These are phyloP conservation scores for Lachnellula willkommii DNA, from an alignment of 2,329 filamentous ascomycete genomes.

Conservation along the genomic window DNA sequence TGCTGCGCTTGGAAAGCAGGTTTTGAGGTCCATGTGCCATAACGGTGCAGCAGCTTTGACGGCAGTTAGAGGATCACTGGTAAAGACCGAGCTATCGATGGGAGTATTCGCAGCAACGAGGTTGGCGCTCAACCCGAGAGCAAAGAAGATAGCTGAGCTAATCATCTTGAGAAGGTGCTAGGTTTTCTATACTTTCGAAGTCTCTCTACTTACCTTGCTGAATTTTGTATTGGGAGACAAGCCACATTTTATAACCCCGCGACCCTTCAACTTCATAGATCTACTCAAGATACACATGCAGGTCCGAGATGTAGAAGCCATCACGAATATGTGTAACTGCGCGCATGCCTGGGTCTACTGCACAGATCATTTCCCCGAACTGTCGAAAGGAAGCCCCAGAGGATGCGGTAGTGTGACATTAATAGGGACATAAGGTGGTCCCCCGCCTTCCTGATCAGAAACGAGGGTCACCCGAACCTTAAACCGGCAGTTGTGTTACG, in stretches of 20 bases:
- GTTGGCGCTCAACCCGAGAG: neutral
- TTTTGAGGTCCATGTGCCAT: slow-evolving; percentile 17
- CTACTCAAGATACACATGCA: neutral
- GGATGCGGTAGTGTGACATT: too few species aligned
- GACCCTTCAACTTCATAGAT: too few species aligned
- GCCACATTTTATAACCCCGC: too few species aligned
- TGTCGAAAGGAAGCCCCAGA: neutral
- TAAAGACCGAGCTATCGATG: slow-evolving; percentile 12
- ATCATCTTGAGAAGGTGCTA: neutral
- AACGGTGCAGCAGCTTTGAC: slow-evolving; percentile 13
- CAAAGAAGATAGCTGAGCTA: neutral
- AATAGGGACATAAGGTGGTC: neutral
- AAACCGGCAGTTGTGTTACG: neutral
- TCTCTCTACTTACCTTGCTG: neutral
- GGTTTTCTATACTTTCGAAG: neutral
- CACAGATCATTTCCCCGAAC: neutral
- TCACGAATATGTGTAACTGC: neutral
- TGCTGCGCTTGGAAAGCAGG: slow-evolving; percentile 16
- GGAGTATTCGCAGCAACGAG: slow-evolving; percentile 12
- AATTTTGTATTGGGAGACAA: too few species aligned
- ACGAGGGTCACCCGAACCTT: too few species aligned
- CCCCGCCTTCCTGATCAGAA: neutral
- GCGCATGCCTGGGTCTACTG: neutral
- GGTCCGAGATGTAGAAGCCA: neutral
- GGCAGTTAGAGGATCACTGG: slow-evolving; percentile 7